Percentiles rank a stretch among this genome's conserved stretches.
phyloP scores from a whole-genome alignment of 2,329 filamentous ascomycete genomes.

The Colletotrichum sp. region DNA sequence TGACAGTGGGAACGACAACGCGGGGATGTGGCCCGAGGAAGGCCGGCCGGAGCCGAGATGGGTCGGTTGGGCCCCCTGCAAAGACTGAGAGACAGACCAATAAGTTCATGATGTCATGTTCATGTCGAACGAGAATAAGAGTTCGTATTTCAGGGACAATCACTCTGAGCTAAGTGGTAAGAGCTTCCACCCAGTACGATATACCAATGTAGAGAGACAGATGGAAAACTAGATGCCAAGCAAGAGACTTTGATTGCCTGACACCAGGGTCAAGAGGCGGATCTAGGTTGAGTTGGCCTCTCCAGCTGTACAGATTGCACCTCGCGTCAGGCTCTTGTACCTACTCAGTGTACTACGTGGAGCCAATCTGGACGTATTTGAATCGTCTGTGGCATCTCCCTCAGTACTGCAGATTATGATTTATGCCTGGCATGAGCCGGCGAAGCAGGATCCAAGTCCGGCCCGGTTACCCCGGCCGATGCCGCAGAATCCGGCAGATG shows the following conservation, averaged over 20 bases:
- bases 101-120: background rate
- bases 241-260: background rate
- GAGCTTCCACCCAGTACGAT: background rate
- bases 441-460: background rate
- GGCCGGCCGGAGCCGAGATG: background rate
- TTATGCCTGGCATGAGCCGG: background rate
- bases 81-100: background rate
- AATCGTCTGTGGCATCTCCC: background rate
- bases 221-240: background rate
- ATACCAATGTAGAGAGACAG: background rate
- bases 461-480: background rate
- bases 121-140: background rate
- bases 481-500: background rate
- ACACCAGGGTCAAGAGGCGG: background rate
- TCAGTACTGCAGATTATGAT: background rate
- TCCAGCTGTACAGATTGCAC: background rate
- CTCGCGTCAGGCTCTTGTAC: background rate
- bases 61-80: background rate
- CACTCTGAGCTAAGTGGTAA: too few species aligned
- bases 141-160: background rate
- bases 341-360: background rate
- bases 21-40: background rate
- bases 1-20: background rate
- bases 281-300: background rate
- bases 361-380: background rate